Evolutionary conservation across 2,329 filamentous ascomycete genomes (phyloP).

Genomic region (Cercospora beticola): DNA sequence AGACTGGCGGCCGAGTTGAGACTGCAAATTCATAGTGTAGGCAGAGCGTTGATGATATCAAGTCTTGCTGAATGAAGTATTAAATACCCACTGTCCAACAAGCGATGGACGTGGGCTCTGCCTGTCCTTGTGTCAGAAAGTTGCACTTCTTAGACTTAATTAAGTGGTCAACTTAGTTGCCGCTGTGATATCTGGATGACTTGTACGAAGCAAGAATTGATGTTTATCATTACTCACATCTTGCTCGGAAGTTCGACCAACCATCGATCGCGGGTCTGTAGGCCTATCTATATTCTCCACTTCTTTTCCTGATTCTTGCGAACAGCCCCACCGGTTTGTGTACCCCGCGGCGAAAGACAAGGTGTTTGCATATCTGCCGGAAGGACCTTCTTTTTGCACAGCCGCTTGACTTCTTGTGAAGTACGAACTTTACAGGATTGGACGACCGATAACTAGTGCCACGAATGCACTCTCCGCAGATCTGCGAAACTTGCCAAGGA

Average conservation of each 20-base stretch:
- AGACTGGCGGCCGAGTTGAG: too few relatives aligned
- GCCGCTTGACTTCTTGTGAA: background rate
- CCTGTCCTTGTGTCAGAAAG: too few relatives aligned
- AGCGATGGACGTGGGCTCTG: too few relatives aligned
- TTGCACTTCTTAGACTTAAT: too few relatives aligned
- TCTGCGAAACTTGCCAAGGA: background rate
- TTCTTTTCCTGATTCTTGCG: background rate
- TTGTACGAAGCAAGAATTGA: background rate
- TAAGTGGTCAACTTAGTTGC: background rate
- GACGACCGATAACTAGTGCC: background rate
- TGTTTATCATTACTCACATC: background rate
- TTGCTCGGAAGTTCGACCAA: background rate
- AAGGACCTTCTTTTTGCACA: background rate
- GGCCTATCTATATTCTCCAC: background rate
- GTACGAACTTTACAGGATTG: background rate
- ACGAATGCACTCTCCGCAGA: background rate
- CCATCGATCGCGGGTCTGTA: background rate
- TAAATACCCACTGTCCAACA: too few relatives aligned
- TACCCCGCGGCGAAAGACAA: too few relatives aligned
- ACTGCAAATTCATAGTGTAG: too few relatives aligned
- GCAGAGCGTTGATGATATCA: too few relatives aligned
- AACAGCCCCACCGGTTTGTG: too few relatives aligned
- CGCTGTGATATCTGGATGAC: background rate
- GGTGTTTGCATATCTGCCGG: background rate
- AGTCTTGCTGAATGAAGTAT: too few relatives aligned